Percentiles rank a stretch among this genome's conserved stretches.
Evolutionary conservation across 2,329 filamentous ascomycete species (phyloP).

Genomic region (Fusarium papillatum): DNA sequence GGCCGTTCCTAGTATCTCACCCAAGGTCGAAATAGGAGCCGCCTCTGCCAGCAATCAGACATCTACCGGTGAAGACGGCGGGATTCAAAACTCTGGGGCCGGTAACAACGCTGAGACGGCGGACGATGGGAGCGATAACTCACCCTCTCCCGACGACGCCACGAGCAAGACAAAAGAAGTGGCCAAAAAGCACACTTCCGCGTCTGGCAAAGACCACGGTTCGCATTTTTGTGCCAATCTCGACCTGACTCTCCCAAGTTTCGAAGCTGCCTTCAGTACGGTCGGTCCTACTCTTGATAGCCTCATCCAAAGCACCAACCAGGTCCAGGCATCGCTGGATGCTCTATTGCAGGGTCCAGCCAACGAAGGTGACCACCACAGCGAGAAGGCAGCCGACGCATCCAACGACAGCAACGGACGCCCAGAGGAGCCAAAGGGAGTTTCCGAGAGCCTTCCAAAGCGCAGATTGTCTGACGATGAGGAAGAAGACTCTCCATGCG

Average conservation of each 20-base stretch:
- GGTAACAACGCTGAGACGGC: background rate
- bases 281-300: background rate
- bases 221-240: background rate
- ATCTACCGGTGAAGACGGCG: background rate
- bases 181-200: background rate
- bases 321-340: no score
- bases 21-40: background rate
- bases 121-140: background rate
- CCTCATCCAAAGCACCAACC: no score
- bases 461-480: background rate
- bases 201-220: no score
- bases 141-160: background rate
- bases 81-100: background rate
- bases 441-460: background rate
- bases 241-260: background rate
- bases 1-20: fast-evolving
- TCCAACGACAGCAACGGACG: background rate
- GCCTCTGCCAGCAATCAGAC: background rate
- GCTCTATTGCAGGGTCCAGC: background rate
- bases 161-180: background rate
- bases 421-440: background rate
- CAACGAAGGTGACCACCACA: background rate
- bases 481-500: background rate
- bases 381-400: background rate
- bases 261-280: background rate